These are phyloP conservation scores for Colletotrichum godetiae DNA, from an alignment of 2,329 filamentous ascomycete species.

Conservation along the genomic window DNA sequence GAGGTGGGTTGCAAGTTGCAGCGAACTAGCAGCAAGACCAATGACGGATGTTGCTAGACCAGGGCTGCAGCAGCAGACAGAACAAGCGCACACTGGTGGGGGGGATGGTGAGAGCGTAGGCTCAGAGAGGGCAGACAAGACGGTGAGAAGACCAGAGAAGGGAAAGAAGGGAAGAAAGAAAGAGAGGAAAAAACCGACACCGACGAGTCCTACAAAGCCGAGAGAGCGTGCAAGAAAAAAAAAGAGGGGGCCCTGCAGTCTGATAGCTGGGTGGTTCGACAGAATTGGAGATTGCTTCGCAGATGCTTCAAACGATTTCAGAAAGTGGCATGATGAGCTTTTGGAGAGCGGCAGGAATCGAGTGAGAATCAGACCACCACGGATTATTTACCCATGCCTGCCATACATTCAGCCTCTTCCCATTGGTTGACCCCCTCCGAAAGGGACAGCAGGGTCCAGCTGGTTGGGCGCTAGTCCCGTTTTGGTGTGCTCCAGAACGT, in stretches of 20 bases:
- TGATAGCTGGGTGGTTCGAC: conserved; percentile 33
- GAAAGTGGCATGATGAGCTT: conserved; percentile 37
- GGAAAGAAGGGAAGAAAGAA: conserved; percentile 7
- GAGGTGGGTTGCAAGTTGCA: conserved; percentile 8
- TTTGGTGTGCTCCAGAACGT: conserved; percentile 29
- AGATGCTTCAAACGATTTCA: conserved; percentile 33
- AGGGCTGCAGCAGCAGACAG: neutral
- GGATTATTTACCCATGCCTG: conserved; percentile 34
- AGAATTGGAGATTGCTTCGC: conserved; percentile 32
- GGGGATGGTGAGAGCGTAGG: neutral
- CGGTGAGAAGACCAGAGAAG: conserved; percentile 23
- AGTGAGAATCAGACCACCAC: conserved; percentile 36
- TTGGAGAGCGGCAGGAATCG: conserved; percentile 32
- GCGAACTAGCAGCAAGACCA: conserved; percentile 10
- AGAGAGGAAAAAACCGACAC: neutral
- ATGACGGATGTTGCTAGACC: conserved; percentile 1
- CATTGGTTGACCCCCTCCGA: conserved; percentile 22
- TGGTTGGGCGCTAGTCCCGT: conserved; percentile 16
- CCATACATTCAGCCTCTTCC: conserved; percentile 15
- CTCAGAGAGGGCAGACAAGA: conserved; percentile 16
- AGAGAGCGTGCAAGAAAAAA: conserved; percentile 6
- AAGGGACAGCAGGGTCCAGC: conserved; percentile 25
- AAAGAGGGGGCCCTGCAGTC: conserved; percentile 13
- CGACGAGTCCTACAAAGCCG: neutral
- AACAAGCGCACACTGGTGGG: neutral